A percentile compares a stretch with the other conserved stretches of the same genome.
Conservation (phyloP, 2,329 filamentous ascomycete genomes). For the Fusarium sp. region DNA sequence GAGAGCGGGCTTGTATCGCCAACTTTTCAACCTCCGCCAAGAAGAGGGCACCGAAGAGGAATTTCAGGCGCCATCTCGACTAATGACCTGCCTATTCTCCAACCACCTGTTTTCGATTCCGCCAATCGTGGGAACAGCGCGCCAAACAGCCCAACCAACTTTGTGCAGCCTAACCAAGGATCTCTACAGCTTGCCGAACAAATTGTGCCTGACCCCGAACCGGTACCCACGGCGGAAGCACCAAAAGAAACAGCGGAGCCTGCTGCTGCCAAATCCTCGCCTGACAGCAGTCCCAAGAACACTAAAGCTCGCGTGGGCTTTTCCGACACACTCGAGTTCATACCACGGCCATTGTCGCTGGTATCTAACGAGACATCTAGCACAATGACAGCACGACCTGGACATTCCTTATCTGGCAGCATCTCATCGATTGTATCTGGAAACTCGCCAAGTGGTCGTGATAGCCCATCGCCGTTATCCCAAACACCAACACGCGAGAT, state of each 20-base stretch:
- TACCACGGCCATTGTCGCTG: slow-evolving; percentile 82
- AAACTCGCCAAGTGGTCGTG: slow-evolving; percentile 57
- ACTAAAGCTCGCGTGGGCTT: slow-evolving; percentile 80
- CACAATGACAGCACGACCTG: slow-evolving; percentile 74
- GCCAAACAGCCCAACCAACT: slow-evolving; percentile 68
- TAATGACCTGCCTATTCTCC: slow-evolving; percentile 81
- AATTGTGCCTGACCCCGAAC: slow-evolving; percentile 8
- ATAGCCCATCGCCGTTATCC: slow-evolving; percentile 52
- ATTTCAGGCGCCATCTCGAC: slow-evolving; percentile 83
- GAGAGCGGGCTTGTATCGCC: slow-evolving; percentile 69
- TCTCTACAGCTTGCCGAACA: slow-evolving; percentile 30
- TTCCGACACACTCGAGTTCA: slow-evolving; percentile 85
- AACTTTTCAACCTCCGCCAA: slow-evolving; percentile 60
- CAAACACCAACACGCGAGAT: slow-evolving; percentile 56
- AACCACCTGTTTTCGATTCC: slow-evolving; percentile 63
- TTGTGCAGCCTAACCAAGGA: slow-evolving; percentile 46
- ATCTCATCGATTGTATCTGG: slow-evolving; percentile 81
- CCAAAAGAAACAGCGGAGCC: slow-evolving; percentile 11
- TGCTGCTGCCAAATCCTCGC: background rate
- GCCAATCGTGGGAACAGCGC: slow-evolving; percentile 70
- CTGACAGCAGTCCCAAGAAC: slow-evolving; percentile 38
- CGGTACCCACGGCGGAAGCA: background rate
- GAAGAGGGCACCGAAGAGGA: slow-evolving; percentile 76
- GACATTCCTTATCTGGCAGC: slow-evolving; percentile 81
- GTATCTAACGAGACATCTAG: slow-evolving; percentile 87